These are phyloP conservation scores for Skeletonema potamos DNA, from an alignment of 108 stramenopile species.

Conservation along the genomic window DNA sequence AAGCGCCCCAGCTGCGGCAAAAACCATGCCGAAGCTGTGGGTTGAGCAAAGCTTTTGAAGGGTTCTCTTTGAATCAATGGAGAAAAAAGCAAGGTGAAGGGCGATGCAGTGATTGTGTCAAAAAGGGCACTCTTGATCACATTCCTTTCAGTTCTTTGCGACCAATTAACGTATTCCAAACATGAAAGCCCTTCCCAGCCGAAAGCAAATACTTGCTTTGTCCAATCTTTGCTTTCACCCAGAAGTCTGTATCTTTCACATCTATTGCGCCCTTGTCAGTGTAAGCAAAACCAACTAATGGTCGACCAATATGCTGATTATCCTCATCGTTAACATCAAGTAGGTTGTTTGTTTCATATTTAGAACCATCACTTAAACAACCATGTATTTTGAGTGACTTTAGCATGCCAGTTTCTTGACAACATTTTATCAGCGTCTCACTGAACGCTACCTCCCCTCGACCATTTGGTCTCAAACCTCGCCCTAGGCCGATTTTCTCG, in stretches of 20 bases:
- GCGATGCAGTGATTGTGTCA: conserved; percentile 13
- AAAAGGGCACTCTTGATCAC: background rate
- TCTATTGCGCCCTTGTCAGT: conserved; percentile 36
- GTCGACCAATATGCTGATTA: conserved; percentile 6
- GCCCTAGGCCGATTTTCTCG: conserved; percentile 7
- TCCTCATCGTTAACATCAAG: conserved; percentile 17
- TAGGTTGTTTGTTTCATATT: conserved; percentile 55
- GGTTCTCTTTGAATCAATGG: conserved; percentile 13
- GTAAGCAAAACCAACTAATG: conserved; percentile 9
- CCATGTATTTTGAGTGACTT: conserved; percentile 57
- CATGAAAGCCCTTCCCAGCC: conserved; percentile 62
- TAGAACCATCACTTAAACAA: conserved; percentile 64
- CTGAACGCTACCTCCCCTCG: conserved; percentile 58
- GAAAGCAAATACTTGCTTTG: conserved; percentile 55
- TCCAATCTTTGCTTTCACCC: conserved; percentile 52
- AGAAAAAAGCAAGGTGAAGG: conserved; percentile 6
- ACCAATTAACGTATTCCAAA: conserved; percentile 42
- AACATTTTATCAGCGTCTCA: conserved; percentile 62
- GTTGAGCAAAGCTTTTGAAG: background rate
- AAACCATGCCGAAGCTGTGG: conserved; percentile 9
- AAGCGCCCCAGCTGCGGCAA: background rate
- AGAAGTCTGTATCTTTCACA: conserved; percentile 45
- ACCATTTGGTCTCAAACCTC: conserved; percentile 28
- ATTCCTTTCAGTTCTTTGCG: background rate
- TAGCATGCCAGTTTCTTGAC: conserved; percentile 11